Evolutionary conservation across 2,329 filamentous ascomycete species (phyloP), one percentile per base, ranked within the genome.

Genomic region (Plectosphaerella cucumerina): DNA sequence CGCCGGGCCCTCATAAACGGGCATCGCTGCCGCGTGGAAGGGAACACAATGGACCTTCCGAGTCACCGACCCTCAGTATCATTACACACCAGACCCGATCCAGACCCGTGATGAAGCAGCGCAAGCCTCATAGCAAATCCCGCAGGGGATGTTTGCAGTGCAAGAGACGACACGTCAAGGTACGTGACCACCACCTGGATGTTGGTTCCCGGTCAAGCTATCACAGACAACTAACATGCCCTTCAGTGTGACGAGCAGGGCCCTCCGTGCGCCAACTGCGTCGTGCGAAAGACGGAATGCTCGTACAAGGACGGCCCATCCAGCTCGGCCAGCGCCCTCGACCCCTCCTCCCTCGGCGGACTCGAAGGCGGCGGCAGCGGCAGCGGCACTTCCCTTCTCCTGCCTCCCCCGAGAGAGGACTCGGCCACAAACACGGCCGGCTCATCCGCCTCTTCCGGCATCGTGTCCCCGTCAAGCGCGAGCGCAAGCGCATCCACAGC

Each of bases 221-320:
- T 6, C 20, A 10, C 4, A 15, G 17, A 18, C 18, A 14, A 12
- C 42, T 48, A n/a, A 20, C 5, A 5, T 43, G 59, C 58, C 35
- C 17, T 59, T n/a, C 47, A 70, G 66, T 70, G 67, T 48, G 67
- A 70, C 26, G 67, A 70, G 26, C 58, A 62, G 53, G 65, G 65
- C 2, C 67, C 67, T 21, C 66, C 65, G 5, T 70, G 67, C 46
- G 53, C 64, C 12, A 65, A 66, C 37, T 70, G 67, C 48, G 52
- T 60, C 14, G 55, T 61, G 21, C 63, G 64, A 3, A 58, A 56
- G 15, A 52, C 49, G 3, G 22, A 14, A 49, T 22, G 43, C 50
- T 21, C 21, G 11, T 47, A 47, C 44, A 22, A 21, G 12, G 31
- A 47, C 17, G 22, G 45, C 20, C 35, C 34, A 23, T 22, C 23